Base-by-base conservation (phyloP, 176 grass and related monocot genomes). In the Dendrocalamus sinicus region DNA sequence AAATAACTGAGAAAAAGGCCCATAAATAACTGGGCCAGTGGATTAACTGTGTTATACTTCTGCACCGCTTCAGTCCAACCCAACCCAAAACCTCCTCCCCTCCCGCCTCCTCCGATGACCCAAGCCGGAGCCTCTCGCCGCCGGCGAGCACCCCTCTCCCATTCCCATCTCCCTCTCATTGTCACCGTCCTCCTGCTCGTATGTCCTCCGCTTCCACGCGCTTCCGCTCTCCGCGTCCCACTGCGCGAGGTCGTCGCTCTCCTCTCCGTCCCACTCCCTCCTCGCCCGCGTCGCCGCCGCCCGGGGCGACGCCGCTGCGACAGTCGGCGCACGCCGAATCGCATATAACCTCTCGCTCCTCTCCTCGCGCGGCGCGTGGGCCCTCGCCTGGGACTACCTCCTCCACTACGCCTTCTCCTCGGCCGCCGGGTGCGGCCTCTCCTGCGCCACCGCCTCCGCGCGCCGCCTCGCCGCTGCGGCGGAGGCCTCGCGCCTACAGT, bases 241-340 rank as follows among this genome's bases (percentile, higher is more conserved):
- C 47, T 99, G 9, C 77, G 86, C 59, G 84, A 96, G 78, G 86
- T 88, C 79, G 75, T 82, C 26, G 83, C 86, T 15, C 76, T 91
- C 24, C 84, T 95, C 75, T 96, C 92, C 45, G 88, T 99, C 96
- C 81, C 89, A 90, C 67, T 94, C 96, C 51, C 96, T 99, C 90
- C 90, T 99, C 66, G 51, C 88, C 72, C 93, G 96, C 79, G 58
- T 99, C 46, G 91, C 88, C 79, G 82, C 85, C 79, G 71, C 92
- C 57, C 91, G 93, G 12, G 89, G 92, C 9, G 92, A 99, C 54
- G 74, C 72, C 65, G 68, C 82, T 17, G 93, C 90, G 40, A 88
- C 93, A 12, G 85, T 79, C 8, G 90, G 96, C 16, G 82, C 48
- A 7, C 88, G 88, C 24, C 46, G 78, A n/a, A 89, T 99, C 48